Conservation (phyloP, 1,284 basidiomycete genomes). For the Ganoderma sinense region DNA sequence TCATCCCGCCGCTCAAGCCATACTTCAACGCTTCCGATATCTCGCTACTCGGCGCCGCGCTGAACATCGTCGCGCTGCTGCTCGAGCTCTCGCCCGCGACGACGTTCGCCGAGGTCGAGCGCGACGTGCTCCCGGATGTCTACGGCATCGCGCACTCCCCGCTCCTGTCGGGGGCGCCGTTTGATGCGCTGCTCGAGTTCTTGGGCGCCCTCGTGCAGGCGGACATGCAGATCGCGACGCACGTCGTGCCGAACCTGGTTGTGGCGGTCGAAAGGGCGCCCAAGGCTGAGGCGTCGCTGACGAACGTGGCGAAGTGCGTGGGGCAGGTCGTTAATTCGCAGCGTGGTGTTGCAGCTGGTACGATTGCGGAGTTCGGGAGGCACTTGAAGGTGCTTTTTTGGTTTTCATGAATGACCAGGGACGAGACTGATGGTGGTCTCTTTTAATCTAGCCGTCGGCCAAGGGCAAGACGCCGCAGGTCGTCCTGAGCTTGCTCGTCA, state of each 20-base stretch:
- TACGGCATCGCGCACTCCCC: constrained; percentile 82
- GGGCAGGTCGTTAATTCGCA: constrained; percentile 81
- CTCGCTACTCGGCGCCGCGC: constrained; percentile 77
- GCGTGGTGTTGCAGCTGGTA: constrained; percentile 76
- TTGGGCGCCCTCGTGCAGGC: constrained; percentile 84
- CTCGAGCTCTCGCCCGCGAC: constrained; percentile 70
- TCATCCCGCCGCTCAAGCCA: constrained; percentile 78
- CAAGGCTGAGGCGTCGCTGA: constrained; percentile 60
- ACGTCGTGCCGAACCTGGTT: constrained; percentile 78
- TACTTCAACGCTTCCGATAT: constrained; percentile 82
- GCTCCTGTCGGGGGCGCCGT: constrained; percentile 72
- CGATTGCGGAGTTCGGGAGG: constrained; percentile 84
- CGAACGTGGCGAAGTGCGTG: constrained; percentile 85
- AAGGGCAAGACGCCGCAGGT: constrained; percentile 74
- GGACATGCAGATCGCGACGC: constrained; percentile 81
- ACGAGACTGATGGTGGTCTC: constrained; percentile 5
- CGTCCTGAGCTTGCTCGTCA: constrained; percentile 85
- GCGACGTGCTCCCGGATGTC: constrained; percentile 71
- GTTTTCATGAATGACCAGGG: not conserved
- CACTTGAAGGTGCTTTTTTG: constrained; percentile 65
- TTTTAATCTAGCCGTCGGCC: constrained; percentile 55
- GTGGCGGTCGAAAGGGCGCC: constrained; percentile 64
- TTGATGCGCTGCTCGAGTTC: constrained; percentile 86
- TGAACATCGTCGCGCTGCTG: constrained; percentile 76
- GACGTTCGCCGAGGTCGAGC: constrained; percentile 78